phyloP scores from a whole-genome alignment of 495 filamentous ascomycete species.

The Talaromyces proteolyticus region DNA sequence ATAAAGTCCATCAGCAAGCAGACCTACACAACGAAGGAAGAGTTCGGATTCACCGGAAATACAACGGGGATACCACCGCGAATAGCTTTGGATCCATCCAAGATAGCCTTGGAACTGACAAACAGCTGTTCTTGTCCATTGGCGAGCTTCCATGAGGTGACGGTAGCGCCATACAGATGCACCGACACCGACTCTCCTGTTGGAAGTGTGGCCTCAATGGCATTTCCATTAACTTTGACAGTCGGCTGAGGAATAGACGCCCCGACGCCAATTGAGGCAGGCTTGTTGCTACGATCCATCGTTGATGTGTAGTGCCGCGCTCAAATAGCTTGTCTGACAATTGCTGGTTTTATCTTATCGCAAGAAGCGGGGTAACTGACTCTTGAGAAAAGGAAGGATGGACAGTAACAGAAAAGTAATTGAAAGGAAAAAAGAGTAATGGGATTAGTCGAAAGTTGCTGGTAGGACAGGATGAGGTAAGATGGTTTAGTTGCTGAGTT shows the following conservation, averaged over 20 bases:
- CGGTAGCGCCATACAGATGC: constrained; percentile 85
- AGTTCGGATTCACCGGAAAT: constrained; percentile 67
- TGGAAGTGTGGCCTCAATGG: constrained; percentile 67
- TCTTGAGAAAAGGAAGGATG: no score
- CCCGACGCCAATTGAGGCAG: constrained; percentile 66
- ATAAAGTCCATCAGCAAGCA: neutral
- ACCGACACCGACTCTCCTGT: constrained; percentile 82
- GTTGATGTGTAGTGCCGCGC: neutral
- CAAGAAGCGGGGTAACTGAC: no score
- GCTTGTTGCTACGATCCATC: constrained; percentile 81
- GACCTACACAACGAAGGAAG: no score
- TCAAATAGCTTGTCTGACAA: neutral
- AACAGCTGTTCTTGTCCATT: constrained; percentile 82
- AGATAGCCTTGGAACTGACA: constrained; percentile 66
- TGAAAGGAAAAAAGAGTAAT: no score
- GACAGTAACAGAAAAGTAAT: no score
- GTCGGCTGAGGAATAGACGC: constrained; percentile 58
- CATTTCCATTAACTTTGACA: constrained; percentile 62
- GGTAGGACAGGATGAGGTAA: no score
- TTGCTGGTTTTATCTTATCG: neutral
- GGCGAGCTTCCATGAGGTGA: constrained; percentile 84
- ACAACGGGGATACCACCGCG: constrained; percentile 79
- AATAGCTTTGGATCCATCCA: constrained; percentile 61
- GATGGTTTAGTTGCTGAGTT: neutral
- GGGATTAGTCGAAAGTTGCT: no score